Percentiles rank a stretch among this genome's conserved stretches.
These are phyloP conservation scores for Salix purpurea DNA, from an alignment of 345 rosid genomes.

Conservation along the genomic window DNA sequence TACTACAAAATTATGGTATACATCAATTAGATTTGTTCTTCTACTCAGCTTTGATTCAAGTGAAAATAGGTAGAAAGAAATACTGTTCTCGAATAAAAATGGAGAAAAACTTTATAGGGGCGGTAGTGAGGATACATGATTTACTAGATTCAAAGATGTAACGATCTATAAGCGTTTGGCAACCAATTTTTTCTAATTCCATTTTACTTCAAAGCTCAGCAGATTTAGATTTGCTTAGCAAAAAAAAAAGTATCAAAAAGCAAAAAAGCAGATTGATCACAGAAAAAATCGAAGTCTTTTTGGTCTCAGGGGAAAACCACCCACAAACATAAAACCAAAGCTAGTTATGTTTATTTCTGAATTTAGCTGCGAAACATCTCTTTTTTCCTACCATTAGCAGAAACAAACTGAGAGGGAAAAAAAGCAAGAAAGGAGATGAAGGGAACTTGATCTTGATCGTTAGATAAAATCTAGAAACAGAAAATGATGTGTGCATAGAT, in stretches of 20 bases:
- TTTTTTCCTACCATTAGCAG: background rate
- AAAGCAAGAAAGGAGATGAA: background rate
- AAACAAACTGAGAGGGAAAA: background rate
- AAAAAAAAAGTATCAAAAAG: background rate
- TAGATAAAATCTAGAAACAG: background rate
- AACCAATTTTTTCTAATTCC: background rate
- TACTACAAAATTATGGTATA: background rate
- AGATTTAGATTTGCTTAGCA: background rate
- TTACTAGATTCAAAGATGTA: background rate
- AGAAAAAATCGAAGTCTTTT: background rate
- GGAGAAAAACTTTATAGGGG: background rate
- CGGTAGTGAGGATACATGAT: background rate
- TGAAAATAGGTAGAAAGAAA: background rate
- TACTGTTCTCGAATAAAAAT: background rate
- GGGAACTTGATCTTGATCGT: background rate
- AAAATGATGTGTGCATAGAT: background rate
- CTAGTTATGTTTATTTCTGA: background rate
- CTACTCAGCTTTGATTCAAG: background rate
- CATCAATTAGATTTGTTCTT: background rate
- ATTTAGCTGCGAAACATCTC: background rate
- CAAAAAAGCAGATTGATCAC: background rate
- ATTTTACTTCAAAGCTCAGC: background rate
- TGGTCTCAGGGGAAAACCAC: background rate
- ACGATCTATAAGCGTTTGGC: background rate
- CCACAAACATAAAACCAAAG: background rate